Evolutionary conservation across 768 basidiomycete genomes (phyloP).

Genomic region (Boletus patriciae): DNA sequence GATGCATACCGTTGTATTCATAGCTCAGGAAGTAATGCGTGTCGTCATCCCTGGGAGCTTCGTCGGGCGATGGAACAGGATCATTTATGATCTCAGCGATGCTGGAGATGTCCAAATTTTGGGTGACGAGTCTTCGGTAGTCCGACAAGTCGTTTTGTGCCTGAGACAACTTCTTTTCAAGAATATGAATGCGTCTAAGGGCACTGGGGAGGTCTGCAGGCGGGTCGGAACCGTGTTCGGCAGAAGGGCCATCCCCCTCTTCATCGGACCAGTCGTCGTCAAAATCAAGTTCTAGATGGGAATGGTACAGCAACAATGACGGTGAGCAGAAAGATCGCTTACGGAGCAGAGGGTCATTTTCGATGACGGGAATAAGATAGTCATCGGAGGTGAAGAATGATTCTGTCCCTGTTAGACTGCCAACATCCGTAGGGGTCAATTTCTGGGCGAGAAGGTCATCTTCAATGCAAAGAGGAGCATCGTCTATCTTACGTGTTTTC

Average conservation of each 20-base stretch:
- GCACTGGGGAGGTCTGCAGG: slow-evolving; percentile 37
- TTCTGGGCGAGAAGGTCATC: slow-evolving; percentile 43
- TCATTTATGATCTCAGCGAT: slow-evolving; percentile 46
- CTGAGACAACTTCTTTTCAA: slow-evolving; percentile 62
- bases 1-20: slow-evolving; percentile 69
- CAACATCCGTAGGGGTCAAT: slow-evolving; percentile 45
- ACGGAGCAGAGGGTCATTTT: slow-evolving; percentile 92
- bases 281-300: slow-evolving; percentile 54
- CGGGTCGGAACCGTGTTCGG: slow-evolving; percentile 1
- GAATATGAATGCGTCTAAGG: slow-evolving; percentile 48
- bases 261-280: slow-evolving; percentile 79
- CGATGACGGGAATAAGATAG: slow-evolving; percentile 77
- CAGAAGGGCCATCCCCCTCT: slow-evolving; percentile 1
- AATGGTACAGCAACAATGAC: not conserved
- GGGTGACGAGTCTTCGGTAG: slow-evolving; percentile 57
- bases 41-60: slow-evolving; percentile 71
- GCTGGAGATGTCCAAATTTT: slow-evolving; percentile 48
- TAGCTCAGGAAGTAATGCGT: slow-evolving; percentile 94
- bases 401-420: slow-evolving; percentile 56
- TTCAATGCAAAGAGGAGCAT: not conserved
- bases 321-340: slow-evolving; percentile 29
- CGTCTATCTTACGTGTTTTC: slow-evolving; percentile 56
- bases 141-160: slow-evolving; percentile 62
- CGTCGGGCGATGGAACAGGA: slow-evolving; percentile 24
- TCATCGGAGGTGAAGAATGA: slow-evolving; percentile 70